These are phyloP conservation scores for Aplosporella prunicola DNA, from an alignment of 2,329 filamentous ascomycete species.

Conservation along the genomic window DNA sequence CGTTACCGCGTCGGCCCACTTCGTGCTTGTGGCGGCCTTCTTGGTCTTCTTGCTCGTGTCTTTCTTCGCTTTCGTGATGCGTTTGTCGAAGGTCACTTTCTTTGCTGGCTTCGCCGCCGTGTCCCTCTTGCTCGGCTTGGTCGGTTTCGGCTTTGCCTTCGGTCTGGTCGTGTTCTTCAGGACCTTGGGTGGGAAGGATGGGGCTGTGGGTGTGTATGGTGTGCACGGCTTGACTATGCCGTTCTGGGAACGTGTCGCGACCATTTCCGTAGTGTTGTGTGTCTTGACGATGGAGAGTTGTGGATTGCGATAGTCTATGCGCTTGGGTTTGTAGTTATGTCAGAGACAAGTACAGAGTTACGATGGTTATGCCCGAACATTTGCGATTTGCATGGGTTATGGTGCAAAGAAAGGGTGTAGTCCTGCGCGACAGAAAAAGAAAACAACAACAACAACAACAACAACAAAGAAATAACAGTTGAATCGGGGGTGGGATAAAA, in stretches of 20 bases:
- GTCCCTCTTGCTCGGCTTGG: slow-evolving; percentile 24
- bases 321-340: not conserved
- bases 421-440: too few species aligned
- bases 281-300: slow-evolving; percentile 38
- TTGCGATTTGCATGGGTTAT: too few species aligned
- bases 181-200: slow-evolving; percentile 7
- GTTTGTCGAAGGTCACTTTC: slow-evolving; percentile 5
- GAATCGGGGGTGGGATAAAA: too few species aligned
- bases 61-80: not conserved
- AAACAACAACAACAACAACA: too few species aligned
- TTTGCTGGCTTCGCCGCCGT: slow-evolving; percentile 14
- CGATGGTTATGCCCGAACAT: too few species aligned
- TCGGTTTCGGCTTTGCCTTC: slow-evolving; percentile 28
- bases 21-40: too few species aligned
- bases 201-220: too few species aligned
- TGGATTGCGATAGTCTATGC: slow-evolving; percentile 20
- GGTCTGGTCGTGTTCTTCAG: slow-evolving; percentile 23
- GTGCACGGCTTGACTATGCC: too few species aligned
- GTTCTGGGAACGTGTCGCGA: slow-evolving; percentile 43
- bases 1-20: too few species aligned
- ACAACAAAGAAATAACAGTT: too few species aligned
- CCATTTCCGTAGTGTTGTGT: slow-evolving; percentile 45
- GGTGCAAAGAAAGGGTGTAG: too few species aligned
- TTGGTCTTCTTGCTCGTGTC: not conserved
- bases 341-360: not conserved